Base-by-base conservation (phyloP, 2,329 filamentous ascomycete species). In the Chaetomium sp. region DNA sequence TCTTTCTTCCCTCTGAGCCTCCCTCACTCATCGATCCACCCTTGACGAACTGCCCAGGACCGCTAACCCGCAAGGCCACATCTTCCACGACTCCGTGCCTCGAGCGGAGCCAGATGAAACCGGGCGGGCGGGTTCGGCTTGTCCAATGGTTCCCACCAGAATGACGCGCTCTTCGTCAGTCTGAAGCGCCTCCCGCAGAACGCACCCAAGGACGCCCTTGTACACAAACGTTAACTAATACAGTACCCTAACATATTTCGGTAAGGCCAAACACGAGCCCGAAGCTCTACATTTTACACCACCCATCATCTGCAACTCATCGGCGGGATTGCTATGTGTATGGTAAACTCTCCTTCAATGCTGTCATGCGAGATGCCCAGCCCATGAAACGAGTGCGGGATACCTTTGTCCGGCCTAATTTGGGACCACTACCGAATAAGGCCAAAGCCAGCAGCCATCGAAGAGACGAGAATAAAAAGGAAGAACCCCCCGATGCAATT, bases 71-170 rank as follows among this genome's bases (percentile, higher is more conserved):
- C 37, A 42, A 12, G 27, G 36, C 37, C 10, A 32, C 36, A 49
- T 50, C 34, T 9, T n/a, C 14, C 12, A 32, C 12, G n/a, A 35
- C 12, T n/a, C 40, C 40, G 11, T n/a, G 11, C 37, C 37, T 12
- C 37, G 10, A 14, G 27, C n/a, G 52, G 52, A 43, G 33, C 43
- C 36, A 11, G 52, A 32, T 54, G 52, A 54, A 54, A 54, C 52
- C 14, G 37, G 14, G 34, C 45, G 37, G 38, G 45, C 40, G 45
- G 38, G 6, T 37, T 49, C 52, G 44, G 44, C 45, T 36, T 36
- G 35, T 40, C 51, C 37, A 42, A 19, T 49, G 7, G 37, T 19
- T 19, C 33, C 33, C 8, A 6, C 9, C 8, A 9, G 10, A n/a
- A 44, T 51, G 40, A 44, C 49, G 49, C 48, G 48, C 47, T 48